Evolutionary conservation across 2,329 filamentous ascomycete genomes (phyloP), one percentile per base, ranked within the genome.

Genomic region (Periconia sp.): DNA sequence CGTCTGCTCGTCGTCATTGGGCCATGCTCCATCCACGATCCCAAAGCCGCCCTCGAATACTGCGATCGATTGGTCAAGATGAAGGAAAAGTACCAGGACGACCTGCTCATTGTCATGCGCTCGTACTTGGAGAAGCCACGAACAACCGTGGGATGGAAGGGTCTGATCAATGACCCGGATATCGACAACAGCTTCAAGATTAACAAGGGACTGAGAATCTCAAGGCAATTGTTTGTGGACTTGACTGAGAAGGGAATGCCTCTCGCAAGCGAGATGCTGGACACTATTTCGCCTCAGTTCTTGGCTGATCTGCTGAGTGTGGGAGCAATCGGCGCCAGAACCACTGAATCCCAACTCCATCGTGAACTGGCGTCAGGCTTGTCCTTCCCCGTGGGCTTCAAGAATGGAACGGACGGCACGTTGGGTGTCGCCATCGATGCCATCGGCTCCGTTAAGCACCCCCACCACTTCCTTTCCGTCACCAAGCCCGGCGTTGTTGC

Each of bases 101-200:
- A 97, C 71, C 83, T 99, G 37, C 82, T 95, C 65, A 94, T 99
- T 64, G 89, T 99, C 57, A 99, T 99, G 94, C 90, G 94, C 65
- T 90, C 91, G 60, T 99, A 99, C 84, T 86, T 99, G 56, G 94
- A 99, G 83, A 99, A 99, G 83, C 94, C 94, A 19, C 87, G 94
- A 60, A 99, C 94, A 27, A 99, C 94, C 0, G 91, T 99, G 27
- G 94, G 94, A 64, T 99, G 94, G 94, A 99, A 99, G 81, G 94
- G 94, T 47, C 81, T 99, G 66, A 96, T 99, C 80, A 97, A 99
- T 74, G 94, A 99, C 77, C 94, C 94, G 1, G 93, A 97, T 70
- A 96, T 99, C 71, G 92, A 97, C 76, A 93, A 96, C 75, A 94
- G 89, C 76, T 97, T 96, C 88, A 87, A 97, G 79, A 97, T 99